These are phyloP conservation scores for Fusarium agapanthi DNA, from an alignment of 2,329 filamentous ascomycete genomes.

Conservation along the genomic window DNA sequence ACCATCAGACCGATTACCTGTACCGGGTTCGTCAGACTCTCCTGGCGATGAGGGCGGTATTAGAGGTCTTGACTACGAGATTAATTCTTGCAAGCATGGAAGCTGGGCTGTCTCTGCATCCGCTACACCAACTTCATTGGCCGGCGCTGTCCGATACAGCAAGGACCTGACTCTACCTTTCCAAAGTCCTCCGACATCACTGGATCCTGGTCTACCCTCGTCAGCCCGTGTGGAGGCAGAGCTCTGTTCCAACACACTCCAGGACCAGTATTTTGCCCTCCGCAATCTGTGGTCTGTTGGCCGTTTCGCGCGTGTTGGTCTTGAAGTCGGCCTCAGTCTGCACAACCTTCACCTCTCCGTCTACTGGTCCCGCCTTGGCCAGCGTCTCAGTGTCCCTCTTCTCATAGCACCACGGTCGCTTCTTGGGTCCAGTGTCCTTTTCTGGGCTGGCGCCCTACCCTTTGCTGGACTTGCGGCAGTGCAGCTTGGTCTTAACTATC, in stretches of 20 bases:
- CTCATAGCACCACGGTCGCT: conserved; percentile 47
- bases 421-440: conserved; percentile 44
- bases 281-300: conserved; percentile 55
- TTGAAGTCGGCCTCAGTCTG: conserved; percentile 55
- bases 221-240: conserved; percentile 54
- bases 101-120: conserved; percentile 54
- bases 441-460: conserved; percentile 52
- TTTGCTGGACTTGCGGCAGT: conserved; percentile 51
- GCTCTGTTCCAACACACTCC: conserved; percentile 49
- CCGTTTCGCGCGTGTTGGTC: conserved; percentile 52
- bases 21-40: conserved; percentile 16
- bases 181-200: conserved; percentile 20
- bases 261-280: conserved; percentile 52
- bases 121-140: conserved; percentile 38
- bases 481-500: conserved; percentile 44
- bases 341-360: conserved; percentile 55
- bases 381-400: conserved; percentile 56
- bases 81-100: conserved; percentile 42
- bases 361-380: conserved; percentile 57
- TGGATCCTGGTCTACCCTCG: conserved; percentile 8
- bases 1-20: conserved; percentile 17
- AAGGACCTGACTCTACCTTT: conserved; percentile 46
- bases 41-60: conserved; percentile 47
- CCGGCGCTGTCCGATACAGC: conserved; percentile 48
- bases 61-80: conserved; percentile 48